Percentiles rank a stretch among this genome's conserved stretches.
Evolutionary conservation across 129 eudicot species (phyloP).

Genomic region (Smallanthus sonchifolius): DNA sequence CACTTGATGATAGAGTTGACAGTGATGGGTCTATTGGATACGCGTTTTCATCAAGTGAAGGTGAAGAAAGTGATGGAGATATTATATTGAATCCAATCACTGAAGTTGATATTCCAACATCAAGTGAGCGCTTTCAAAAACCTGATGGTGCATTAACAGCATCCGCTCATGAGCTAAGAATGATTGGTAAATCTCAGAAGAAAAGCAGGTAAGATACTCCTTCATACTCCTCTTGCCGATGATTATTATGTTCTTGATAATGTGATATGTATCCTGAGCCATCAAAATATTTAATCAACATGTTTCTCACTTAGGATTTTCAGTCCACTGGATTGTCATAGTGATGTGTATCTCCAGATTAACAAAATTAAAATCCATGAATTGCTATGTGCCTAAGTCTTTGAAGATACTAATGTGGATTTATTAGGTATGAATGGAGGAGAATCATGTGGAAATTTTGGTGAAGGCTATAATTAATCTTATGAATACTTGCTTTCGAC

Average conservation of each 20-base stretch:
- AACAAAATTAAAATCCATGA: not conserved
- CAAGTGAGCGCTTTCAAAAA: slow-evolving; percentile 39
- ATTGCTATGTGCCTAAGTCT: not conserved
- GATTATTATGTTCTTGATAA: not conserved
- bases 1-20: slow-evolving; percentile 57
- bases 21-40: slow-evolving; percentile 48
- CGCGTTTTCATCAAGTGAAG: slow-evolving; percentile 70
- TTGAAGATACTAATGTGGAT: not conserved
- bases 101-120: slow-evolving; percentile 72
- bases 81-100: slow-evolving; percentile 57
- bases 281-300: not conserved
- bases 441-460: not conserved
- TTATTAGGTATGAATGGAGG: not conserved
- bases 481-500: not conserved
- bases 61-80: slow-evolving; percentile 89
- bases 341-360: not conserved
- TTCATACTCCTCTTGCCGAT: not conserved
- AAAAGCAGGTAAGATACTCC: slow-evolving; percentile 43
- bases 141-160: slow-evolving; percentile 49
- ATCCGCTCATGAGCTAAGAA: slow-evolving; percentile 52
- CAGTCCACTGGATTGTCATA: not conserved
- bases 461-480: not conserved
- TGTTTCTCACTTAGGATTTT: not conserved
- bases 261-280: slow-evolving; percentile 6
- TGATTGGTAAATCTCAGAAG: slow-evolving; percentile 47